A percentile compares a stretch with the other conserved stretches of the same genome.
Evolutionary conservation across 257 asterid genomes (phyloP).

Genomic region (Gentiana dahurica): DNA sequence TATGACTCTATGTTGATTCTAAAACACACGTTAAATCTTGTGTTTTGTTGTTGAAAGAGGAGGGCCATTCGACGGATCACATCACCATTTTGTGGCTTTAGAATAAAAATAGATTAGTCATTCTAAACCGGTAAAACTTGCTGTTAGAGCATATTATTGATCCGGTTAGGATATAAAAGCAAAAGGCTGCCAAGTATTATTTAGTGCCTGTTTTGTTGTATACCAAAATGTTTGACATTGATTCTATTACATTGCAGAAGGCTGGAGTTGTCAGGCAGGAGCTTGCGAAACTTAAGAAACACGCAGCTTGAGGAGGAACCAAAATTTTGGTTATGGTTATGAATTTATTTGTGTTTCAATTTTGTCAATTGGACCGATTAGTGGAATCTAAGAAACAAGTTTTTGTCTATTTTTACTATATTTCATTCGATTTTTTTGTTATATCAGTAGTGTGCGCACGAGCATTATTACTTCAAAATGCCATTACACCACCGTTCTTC

Average conservation of each 20-base stretch:
- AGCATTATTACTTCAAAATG: too few species aligned
- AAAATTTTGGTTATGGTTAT: not conserved
- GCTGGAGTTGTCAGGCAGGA: conserved; percentile 83
- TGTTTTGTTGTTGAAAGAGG: too few species aligned
- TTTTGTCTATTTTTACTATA: too few species aligned
- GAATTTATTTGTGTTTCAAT: not conserved
- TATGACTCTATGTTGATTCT: too few species aligned
- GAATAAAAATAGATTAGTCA: not conserved
- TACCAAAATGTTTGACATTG: too few species aligned
- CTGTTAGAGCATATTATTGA: not conserved
- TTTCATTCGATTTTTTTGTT: too few species aligned
- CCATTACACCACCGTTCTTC: too few species aligned
- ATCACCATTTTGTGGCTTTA: not conserved
- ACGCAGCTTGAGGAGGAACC: conserved; percentile 15
- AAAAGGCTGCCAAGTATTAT: not conserved
- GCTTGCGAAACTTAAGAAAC: conserved; percentile 71
- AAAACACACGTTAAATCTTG: too few species aligned
- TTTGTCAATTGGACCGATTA: too few species aligned
- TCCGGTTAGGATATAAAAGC: too few species aligned
- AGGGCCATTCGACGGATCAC: not conserved
- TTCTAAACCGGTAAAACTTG: not conserved
- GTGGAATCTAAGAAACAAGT: too few species aligned
- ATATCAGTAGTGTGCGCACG: too few species aligned
- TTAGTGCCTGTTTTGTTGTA: not conserved
- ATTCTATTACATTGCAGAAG: conserved; percentile 35